A percentile compares a stretch with the other conserved stretches of the same genome.
phyloP scores from a whole-genome alignment of 208 protist species.

The Acanthamoeba sp. region DNA sequence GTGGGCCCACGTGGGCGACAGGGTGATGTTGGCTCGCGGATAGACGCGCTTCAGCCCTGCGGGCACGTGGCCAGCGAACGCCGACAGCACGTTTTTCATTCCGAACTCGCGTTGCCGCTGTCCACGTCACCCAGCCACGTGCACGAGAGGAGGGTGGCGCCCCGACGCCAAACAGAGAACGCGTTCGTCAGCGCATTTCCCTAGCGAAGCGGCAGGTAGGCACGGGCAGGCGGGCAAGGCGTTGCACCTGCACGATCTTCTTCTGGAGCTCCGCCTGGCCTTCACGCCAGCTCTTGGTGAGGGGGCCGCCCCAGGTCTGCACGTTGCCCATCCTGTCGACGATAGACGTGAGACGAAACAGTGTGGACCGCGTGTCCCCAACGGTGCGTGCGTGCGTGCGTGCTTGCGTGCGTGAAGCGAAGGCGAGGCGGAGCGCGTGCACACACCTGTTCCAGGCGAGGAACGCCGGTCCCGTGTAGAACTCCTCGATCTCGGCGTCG shows the following conservation, averaged over 20 bases:
- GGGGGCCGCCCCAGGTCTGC: conserved; percentile 80
- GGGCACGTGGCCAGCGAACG: conserved; percentile 86
- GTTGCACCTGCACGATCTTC: conserved; percentile 73
- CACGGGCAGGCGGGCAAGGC: neutral
- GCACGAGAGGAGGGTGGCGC: too few relatives aligned
- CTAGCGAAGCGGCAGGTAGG: too few relatives aligned
- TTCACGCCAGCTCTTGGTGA: conserved; percentile 73
- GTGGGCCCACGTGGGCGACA: conserved; percentile 46
- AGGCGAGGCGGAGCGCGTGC: neutral
- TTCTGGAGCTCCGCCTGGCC: conserved; percentile 75
- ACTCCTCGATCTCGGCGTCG: conserved; percentile 78
- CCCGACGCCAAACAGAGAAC: too few relatives aligned
- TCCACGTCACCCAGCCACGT: too few relatives aligned
- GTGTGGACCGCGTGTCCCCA: too few relatives aligned
- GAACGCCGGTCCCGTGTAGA: conserved; percentile 87
- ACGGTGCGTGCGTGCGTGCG: too few relatives aligned
- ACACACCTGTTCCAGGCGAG: conserved; percentile 81
- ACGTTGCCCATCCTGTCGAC: conserved; percentile 85
- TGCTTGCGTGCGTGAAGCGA: neutral
- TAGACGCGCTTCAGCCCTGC: conserved; percentile 68
- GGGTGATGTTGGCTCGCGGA: conserved; percentile 77
- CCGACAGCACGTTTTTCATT: conserved; percentile 83
- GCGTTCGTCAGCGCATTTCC: too few relatives aligned
- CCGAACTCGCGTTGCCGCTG: conserved; percentile 75
- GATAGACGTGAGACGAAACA: neutral